A percentile compares a stretch with the other conserved stretches of the same genome.
phyloP scores from a whole-genome alignment of 768 basidiomycete species.

The Boletus sensibilis region DNA sequence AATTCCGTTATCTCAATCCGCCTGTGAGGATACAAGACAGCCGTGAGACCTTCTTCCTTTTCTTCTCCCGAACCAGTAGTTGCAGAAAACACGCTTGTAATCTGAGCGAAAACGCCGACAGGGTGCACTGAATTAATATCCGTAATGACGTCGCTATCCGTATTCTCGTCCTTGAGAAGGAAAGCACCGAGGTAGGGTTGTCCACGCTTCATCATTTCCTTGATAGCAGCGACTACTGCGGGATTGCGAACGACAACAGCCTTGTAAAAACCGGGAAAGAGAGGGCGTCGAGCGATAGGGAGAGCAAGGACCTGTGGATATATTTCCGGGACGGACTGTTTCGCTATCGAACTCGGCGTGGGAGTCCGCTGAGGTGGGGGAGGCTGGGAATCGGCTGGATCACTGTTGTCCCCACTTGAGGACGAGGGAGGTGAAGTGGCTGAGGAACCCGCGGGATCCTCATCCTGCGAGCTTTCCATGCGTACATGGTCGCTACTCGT shows the following conservation, averaged over 20 bases:
- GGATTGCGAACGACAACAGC: conserved; percentile 93
- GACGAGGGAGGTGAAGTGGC: conserved; percentile 36
- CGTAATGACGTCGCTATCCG: conserved; percentile 91
- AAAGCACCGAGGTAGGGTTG: conserved; percentile 98
- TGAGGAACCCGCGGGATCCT: conserved; percentile 34
- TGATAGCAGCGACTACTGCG: conserved; percentile 87
- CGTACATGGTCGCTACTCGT: conserved; percentile 17
- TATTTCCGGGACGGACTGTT: conserved; percentile 82
- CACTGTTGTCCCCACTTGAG: conserved; percentile 39
- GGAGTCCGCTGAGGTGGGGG: conserved; percentile 38
- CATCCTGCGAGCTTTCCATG: conserved; percentile 31
- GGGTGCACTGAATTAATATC: conserved; percentile 84
- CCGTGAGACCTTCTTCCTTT: conserved; percentile 88
- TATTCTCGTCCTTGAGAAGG: conserved; percentile 89
- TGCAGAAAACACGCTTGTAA: conserved; percentile 86
- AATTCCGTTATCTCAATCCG: conserved; percentile 87
- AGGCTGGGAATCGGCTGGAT: conserved; percentile 40
- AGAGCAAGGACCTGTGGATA: conserved; percentile 95
- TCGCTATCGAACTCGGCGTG: conserved; percentile 62
- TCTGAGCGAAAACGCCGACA: conserved; percentile 96
- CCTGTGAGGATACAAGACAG: conserved; percentile 91
- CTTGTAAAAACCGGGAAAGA: conserved; percentile 98
- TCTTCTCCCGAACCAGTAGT: conserved; percentile 51
- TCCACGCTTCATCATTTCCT: conserved; percentile 95
- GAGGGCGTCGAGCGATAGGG: conserved; percentile 90